Evolutionary conservation across 1,284 basidiomycete genomes (phyloP), one percentile per base, ranked within the genome.

Genomic region (Trametes hirsuta): DNA sequence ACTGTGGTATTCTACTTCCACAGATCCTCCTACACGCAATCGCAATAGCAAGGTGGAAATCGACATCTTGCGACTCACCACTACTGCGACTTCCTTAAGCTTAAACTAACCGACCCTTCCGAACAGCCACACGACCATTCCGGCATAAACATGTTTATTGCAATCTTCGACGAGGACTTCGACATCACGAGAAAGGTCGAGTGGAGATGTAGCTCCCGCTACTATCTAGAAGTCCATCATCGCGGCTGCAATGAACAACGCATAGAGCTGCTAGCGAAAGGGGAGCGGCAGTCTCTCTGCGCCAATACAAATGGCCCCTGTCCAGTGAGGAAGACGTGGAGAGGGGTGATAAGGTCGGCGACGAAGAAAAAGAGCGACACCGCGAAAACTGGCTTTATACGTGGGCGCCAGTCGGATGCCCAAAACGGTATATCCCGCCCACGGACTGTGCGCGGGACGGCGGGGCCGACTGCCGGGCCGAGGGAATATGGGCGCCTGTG

Each of bases 151-250:
- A 12, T 40, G 6, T 40, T 4, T 40, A 40, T 40, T 40, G 42
- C 4, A 44, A 10, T 44, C 4, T 22, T 22, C 5, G 39, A 12
- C 39, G 4, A 40, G 12, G 1, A 40, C 11, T 39, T 18, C 25
- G 2, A 24, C 34, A 37, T 3, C n/a, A 34, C 36, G n/a, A 6
- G 30, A 1, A 35, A 24, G 1, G 21, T 34, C 15, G 42, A 21
- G 22, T 14, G 30, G 41, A 42, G 54, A 72, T 84, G 79, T 84
- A 69, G 78, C 81, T 83, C 78, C 69, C 81, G 77, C 82, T 76
- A 83, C 82, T 84, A 84, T 84, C 82, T 84, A 83, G 81, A 79
- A 82, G 78, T 75, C 79, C 80, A 79, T 84, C 81, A 82, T 84
- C 68, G 77, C 75, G 71, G 66, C 53, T 61, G 63, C 39, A 58